Conservation (phyloP, 352 stramenopile species). For the Phytopythium aichiense region DNA sequence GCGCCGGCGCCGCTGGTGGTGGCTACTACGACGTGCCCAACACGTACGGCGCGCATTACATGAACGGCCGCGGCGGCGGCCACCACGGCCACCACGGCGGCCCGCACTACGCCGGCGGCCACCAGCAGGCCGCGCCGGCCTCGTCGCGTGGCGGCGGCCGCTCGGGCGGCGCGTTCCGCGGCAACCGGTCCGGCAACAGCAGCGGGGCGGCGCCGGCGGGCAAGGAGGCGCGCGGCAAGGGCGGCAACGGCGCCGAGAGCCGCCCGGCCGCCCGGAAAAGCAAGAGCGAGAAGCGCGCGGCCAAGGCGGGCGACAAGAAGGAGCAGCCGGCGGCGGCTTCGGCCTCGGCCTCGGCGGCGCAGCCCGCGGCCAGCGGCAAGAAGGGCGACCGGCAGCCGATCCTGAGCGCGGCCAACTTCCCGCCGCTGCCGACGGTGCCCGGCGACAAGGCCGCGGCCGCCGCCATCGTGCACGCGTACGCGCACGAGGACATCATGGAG, state of each 20-base stretch:
- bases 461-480: conserved; percentile 68
- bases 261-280: conserved; percentile 42
- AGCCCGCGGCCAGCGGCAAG: conserved; percentile 21
- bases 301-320: conserved; percentile 32
- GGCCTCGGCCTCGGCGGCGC: background rate
- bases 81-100: conserved; percentile 18
- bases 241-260: conserved; percentile 44
- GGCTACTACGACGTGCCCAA: conserved; percentile 69
- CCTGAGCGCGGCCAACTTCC: conserved; percentile 80
- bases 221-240: conserved; percentile 48
- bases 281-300: conserved; percentile 55
- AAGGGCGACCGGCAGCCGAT: conserved; percentile 69
- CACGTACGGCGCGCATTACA: conserved; percentile 29
- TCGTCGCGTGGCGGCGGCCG: conserved; percentile 14
- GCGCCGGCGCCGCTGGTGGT: conserved; percentile 26
- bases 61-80: conserved; percentile 32
- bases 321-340: background rate
- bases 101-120: conserved; percentile 22
- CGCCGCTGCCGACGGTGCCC: conserved; percentile 52
- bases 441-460: conserved; percentile 31
- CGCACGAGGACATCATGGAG: conserved; percentile 90
- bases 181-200: conserved; percentile 27
- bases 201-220: conserved; percentile 9
- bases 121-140: conserved; percentile 18
- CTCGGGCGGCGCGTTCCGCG: conserved; percentile 15